Conservation (phyloP, 2,329 filamentous ascomycete genomes). For the Botrytis pseudocinerea region DNA sequence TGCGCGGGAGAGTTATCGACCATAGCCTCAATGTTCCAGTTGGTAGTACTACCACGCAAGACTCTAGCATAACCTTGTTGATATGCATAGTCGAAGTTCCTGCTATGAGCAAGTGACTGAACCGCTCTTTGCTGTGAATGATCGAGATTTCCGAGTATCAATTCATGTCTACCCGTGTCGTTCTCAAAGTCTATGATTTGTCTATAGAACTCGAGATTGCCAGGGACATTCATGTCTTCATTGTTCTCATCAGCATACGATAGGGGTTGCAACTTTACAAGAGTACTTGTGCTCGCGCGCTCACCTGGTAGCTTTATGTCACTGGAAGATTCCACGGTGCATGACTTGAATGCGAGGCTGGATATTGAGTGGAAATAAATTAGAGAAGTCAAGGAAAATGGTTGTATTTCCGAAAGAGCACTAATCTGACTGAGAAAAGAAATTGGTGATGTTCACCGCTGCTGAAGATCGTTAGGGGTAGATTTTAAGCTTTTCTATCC, state of each 20-base stretch:
- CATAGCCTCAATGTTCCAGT: background rate
- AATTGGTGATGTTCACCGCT: background rate
- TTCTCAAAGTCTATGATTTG: background rate
- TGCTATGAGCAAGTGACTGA: background rate
- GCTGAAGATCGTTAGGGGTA: background rate
- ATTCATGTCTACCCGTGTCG: background rate
- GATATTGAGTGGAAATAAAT: background rate
- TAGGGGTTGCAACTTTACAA: background rate
- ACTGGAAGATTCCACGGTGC: background rate
- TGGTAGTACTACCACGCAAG: background rate
- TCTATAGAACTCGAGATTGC: background rate
- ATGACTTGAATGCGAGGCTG: background rate
- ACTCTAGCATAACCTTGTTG: background rate
- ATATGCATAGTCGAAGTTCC: background rate
- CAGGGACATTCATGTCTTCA: background rate
- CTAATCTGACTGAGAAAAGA: background rate
- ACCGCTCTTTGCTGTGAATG: background rate
- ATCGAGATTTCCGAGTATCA: background rate
- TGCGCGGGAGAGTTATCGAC: background rate
- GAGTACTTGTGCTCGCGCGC: background rate
- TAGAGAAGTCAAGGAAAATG: background rate
- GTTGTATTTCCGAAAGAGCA: background rate
- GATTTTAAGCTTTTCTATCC: background rate
- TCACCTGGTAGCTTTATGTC: background rate
- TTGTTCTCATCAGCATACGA: background rate